phyloP scores from a whole-genome alignment of 306 rosid genomes.

The Argentina anserina region DNA sequence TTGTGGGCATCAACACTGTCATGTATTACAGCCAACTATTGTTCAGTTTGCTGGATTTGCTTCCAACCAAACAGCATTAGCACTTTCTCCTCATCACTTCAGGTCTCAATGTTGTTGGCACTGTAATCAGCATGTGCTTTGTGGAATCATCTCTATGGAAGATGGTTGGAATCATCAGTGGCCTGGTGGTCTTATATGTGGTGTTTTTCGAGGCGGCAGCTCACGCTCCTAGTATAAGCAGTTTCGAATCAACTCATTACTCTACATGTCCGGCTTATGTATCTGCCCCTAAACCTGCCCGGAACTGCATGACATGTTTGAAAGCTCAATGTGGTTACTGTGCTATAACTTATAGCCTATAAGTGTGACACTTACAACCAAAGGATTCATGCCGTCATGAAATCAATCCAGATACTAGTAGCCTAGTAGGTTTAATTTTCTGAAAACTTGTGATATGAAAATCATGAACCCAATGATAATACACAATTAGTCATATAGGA shows the following conservation, averaged over 20 bases:
- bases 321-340: conserved; percentile 57
- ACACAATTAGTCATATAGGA: not conserved
- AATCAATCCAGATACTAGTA: not conserved
- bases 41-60: conserved; percentile 81
- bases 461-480: not conserved
- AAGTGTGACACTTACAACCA: no score
- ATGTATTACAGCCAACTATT: conserved; percentile 79
- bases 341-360: no score
- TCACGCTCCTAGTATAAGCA: conserved; percentile 60
- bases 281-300: conserved; percentile 34
- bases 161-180: conserved; percentile 46
- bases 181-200: conserved; percentile 44
- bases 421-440: not conserved
- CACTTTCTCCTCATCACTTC: no score
- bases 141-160: no score
- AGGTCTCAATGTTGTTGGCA: conserved; percentile 60
- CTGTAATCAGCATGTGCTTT: conserved; percentile 52
- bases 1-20: conserved; percentile 79
- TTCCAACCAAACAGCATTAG: conserved; percentile 63
- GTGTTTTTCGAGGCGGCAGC: conserved; percentile 50
- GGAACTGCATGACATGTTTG: conserved; percentile 78
- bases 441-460: not conserved
- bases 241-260: no score
- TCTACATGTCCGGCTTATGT: no score
- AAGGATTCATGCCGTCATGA: not conserved